phyloP scores from a whole-genome alignment of 495 filamentous ascomycete species.

The Amphirosellinia nigrospora region DNA sequence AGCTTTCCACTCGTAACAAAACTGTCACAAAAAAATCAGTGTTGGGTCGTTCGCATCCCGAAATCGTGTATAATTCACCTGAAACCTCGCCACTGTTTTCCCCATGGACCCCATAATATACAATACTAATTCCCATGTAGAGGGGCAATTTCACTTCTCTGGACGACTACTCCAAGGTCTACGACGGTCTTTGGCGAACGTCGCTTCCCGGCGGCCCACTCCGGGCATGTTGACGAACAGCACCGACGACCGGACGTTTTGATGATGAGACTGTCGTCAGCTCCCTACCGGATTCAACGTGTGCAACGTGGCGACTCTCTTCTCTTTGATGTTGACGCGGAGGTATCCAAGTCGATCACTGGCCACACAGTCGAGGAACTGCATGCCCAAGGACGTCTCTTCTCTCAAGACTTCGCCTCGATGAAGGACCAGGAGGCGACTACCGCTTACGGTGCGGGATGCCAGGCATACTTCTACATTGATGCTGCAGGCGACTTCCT shows the following conservation, averaged over 20 bases:
- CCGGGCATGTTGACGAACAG: slow-evolving; percentile 43
- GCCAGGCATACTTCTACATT: slow-evolving; percentile 46
- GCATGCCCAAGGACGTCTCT: slow-evolving; percentile 38
- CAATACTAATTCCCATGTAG: slow-evolving; percentile 23
- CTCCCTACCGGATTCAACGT: slow-evolving; percentile 40
- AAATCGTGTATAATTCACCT: background rate
- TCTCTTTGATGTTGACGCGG: slow-evolving; percentile 39
- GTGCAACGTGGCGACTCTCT: slow-evolving; percentile 39
- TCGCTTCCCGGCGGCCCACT: slow-evolving; percentile 37
- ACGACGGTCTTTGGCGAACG: slow-evolving; percentile 40
- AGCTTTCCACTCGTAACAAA: too few species aligned
- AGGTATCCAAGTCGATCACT: slow-evolving; percentile 30
- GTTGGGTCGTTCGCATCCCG: background rate
- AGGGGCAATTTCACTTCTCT: slow-evolving; percentile 33
- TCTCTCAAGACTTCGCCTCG: slow-evolving; percentile 40
- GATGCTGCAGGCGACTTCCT: slow-evolving; percentile 43
- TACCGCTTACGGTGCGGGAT: slow-evolving; percentile 39
- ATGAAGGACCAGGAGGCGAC: slow-evolving; percentile 34
- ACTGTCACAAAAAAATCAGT: background rate
- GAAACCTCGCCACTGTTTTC: background rate
- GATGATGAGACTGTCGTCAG: slow-evolving; percentile 45
- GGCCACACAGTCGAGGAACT: slow-evolving; percentile 33
- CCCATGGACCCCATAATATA: background rate
- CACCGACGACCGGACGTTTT: slow-evolving; percentile 48
- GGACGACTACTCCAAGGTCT: slow-evolving; percentile 40